Percentiles rank a stretch among this genome's conserved stretches.
Evolutionary conservation across 1,284 basidiomycete species (phyloP).

Genomic region (Takashimella koratensis): DNA sequence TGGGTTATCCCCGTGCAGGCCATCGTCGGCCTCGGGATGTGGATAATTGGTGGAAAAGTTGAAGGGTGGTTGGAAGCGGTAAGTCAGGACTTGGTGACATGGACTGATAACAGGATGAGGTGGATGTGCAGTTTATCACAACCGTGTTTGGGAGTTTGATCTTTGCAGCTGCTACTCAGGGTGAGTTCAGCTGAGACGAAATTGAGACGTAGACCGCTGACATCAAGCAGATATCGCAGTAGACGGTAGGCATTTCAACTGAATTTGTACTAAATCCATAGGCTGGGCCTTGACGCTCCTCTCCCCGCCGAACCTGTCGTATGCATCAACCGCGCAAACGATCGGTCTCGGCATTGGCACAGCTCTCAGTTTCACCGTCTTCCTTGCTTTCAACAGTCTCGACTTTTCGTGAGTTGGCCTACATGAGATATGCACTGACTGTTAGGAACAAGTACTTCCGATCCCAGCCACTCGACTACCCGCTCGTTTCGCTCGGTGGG

Average conservation of each 20-base stretch:
- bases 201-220: constrained; percentile 15
- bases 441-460: constrained; percentile 67
- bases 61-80: constrained; percentile 79
- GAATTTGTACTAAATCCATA: constrained; percentile 43
- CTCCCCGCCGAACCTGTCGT: constrained; percentile 90
- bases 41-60: constrained; percentile 78
- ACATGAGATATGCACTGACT: constrained; percentile 4
- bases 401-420: constrained; percentile 69
- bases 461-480: constrained; percentile 60
- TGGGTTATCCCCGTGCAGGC: constrained; percentile 99
- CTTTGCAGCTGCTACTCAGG: constrained; percentile 95
- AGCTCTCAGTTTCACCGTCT: constrained; percentile 95
- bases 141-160: constrained; percentile 85
- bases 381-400: constrained; percentile 92
- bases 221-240: constrained; percentile 80
- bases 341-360: constrained; percentile 95
- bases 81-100: constrained; percentile 36
- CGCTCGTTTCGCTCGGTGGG: constrained; percentile 71
- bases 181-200: constrained; percentile 49
- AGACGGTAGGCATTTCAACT: constrained; percentile 60
- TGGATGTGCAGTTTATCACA: constrained; percentile 78
- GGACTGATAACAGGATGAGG: constrained; percentile 61
- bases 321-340: constrained; percentile 97
- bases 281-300: constrained; percentile 97
- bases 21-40: constrained; percentile 81